Evolutionary conservation across 208 protist genomes (phyloP), one percentile per base, ranked within the genome.

Genomic region (Acanthamoeba sp.): DNA sequence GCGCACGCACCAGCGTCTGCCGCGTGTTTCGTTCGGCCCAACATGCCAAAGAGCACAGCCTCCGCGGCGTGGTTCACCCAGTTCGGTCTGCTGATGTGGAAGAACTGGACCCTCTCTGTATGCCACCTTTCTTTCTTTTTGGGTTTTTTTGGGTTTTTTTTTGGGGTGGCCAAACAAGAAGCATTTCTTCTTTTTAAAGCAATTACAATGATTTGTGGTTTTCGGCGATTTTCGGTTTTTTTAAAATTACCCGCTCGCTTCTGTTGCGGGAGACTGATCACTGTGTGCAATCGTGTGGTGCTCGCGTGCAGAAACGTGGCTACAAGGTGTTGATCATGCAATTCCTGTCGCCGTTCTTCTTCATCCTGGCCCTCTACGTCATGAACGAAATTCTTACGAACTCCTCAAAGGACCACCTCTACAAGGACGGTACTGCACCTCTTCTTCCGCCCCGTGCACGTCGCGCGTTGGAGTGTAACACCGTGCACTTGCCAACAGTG

Each of bases 81-180:
- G 48, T 93, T 93, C 36, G 42, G 6, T 48, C n/a, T 93, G 34
- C 69, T 93, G 18, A 93, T 93, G 90, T 93, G 90, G 90, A 93
- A 93, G 34, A 93, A 93, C 71, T 93, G 66, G 64, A 36, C 36
- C 5, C 69, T 93, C 27, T 64, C 90, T 3, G 90, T 93, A 84
- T 27, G 4, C 34, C 12, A 73, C 62, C 64, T 0, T n/a, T 29
- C 59, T 91, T 18, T 91, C 45, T 40, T 42, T 52, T 22, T 85
- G 16, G 22, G 42, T 85, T 4, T 29, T 85, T 7, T 27, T n/a
- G n/a, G n/a, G n/a, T n/a, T n/a, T n/a, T n/a, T n/a, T n/a, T n/a
- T 55, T 55, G 48, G 62, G 62, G 6, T 71, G 62, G 27, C 29
- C 5, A 27, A 71, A 27, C 7, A 71, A 71, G 27, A 71, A 6